phyloP scores from a whole-genome alignment of 2,329 filamentous ascomycete species.

The Colletotrichum filicis region DNA sequence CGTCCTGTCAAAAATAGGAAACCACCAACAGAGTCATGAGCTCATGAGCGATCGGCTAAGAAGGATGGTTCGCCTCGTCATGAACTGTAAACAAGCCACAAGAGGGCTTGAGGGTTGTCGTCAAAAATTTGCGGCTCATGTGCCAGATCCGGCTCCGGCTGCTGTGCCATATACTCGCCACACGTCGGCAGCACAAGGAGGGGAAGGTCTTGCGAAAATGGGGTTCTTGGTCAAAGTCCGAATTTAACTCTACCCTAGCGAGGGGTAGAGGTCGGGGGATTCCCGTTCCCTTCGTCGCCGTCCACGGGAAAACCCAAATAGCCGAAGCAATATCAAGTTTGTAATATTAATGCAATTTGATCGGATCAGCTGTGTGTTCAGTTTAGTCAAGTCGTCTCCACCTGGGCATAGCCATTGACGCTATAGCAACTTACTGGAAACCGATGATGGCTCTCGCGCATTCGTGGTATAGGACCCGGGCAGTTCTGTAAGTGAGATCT shows the following conservation, averaged over 20 bases:
- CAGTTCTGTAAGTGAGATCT: background rate
- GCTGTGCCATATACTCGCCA: background rate
- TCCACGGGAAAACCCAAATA: background rate
- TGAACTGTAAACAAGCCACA: background rate
- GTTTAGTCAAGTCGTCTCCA: conserved; percentile 12
- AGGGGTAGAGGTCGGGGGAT: background rate
- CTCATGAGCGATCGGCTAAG: background rate
- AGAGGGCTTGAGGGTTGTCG: background rate
- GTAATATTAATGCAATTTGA: conserved; percentile 20
- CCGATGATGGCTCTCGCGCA: background rate
- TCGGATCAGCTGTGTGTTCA: conserved; percentile 5
- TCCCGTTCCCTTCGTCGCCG: background rate
- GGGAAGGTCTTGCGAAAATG: background rate
- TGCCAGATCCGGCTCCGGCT: background rate
- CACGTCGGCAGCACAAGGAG: background rate
- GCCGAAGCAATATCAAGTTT: conserved; percentile 5
- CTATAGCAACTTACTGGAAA: conserved; percentile 22
- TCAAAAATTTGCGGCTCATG: conserved; percentile 1
- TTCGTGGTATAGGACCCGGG: background rate
- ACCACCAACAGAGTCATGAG: background rate
- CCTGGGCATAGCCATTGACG: background rate
- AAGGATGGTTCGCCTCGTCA: background rate
- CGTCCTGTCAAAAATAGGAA: conserved; percentile 1
- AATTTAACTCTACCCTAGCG: conserved; percentile 24
- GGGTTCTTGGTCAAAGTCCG: conserved; percentile 3